Evolutionary conservation across 2,329 filamentous ascomycete genomes (phyloP), one percentile per base, ranked within the genome.

Genomic region (Magnaporthiopsis poae): DNA sequence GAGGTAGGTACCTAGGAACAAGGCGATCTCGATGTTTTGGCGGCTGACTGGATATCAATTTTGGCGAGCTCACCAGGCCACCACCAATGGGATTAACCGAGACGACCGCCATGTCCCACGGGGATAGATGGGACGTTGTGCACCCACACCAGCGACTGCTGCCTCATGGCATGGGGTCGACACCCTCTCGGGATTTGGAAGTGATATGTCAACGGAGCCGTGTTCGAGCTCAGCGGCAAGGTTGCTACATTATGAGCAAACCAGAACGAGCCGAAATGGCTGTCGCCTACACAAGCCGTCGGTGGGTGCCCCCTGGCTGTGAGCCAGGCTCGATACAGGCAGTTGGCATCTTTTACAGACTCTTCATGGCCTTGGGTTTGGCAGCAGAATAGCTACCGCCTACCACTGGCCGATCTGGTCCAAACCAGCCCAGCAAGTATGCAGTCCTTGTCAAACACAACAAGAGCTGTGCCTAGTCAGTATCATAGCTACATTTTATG

Each of bases 351-450:
- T 15, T 65, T 68, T 60, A 73, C 36, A 68, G 67, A 13, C 65
- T 65, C 69, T 73, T 74, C 60, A 70, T 69, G 21, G 63, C 39
- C 7, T 64, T 56, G 31, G 33, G 3, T 64, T 64, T 25, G 36
- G 46, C 13, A 12, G 27, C 15, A 63, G 46, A 5, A 66, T 35
- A n/a, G 21, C 46, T 21, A 15, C 63, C 36, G n/a, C 39, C 5
- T 15, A 66, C 56, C 18, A 61, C 66, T 15, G 71, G 70, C 36
- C 68, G 72, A 69, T 82, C 80, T 5, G 79, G 76, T 3, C 86
- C 87, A 76, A 90, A 88, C 1, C 82, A 56, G 0, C 87, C 88
- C 21, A 81, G 66, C 7, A 90, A 76, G 73, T 88, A 90, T 21
- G 80, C 77, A 25, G 82, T 78, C 61, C 88, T 80, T 67, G 83